Percentiles rank a stretch among this genome's conserved stretches.
Evolutionary conservation across 2,329 filamentous ascomycete genomes (phyloP).

Genomic region (Dothiorella sarmentorum): DNA sequence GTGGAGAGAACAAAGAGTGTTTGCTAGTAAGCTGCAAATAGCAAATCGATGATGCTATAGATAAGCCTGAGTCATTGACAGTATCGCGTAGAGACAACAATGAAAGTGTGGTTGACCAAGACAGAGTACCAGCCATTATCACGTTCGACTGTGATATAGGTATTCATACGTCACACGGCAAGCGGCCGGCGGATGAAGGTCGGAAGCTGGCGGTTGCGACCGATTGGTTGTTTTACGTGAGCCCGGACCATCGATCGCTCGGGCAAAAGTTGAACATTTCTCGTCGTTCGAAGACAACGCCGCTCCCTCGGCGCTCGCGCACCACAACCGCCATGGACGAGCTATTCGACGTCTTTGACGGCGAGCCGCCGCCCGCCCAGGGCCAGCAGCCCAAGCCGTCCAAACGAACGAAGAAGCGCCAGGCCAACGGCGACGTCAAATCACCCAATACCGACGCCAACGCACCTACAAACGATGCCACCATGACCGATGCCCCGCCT

Average conservation of each 20-base stretch:
- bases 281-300: neutral
- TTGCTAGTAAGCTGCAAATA: too few species aligned
- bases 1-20: too few species aligned
- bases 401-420: conserved; percentile 74
- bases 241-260: neutral
- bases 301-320: neutral
- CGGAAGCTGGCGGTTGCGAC: neutral
- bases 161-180: neutral
- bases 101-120: too few species aligned
- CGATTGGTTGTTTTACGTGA: neutral
- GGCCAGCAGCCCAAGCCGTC: conserved; percentile 22
- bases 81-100: too few species aligned
- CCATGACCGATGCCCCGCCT: conserved; percentile 44
- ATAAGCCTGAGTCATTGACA: too few species aligned
- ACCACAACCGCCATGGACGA: conserved; percentile 38
- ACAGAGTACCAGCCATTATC: too few species aligned
- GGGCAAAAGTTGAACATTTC: conserved; percentile 16
- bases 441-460: conserved; percentile 27
- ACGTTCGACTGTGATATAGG: too few species aligned
- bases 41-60: too few species aligned
- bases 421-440: conserved; percentile 76
- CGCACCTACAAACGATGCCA: conserved; percentile 37
- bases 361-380: conserved; percentile 27
- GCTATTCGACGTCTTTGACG: conserved; percentile 46
- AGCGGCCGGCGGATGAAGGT: neutral